phyloP scores from a whole-genome alignment of 495 filamentous ascomycete genomes.

The Podospora conica region DNA sequence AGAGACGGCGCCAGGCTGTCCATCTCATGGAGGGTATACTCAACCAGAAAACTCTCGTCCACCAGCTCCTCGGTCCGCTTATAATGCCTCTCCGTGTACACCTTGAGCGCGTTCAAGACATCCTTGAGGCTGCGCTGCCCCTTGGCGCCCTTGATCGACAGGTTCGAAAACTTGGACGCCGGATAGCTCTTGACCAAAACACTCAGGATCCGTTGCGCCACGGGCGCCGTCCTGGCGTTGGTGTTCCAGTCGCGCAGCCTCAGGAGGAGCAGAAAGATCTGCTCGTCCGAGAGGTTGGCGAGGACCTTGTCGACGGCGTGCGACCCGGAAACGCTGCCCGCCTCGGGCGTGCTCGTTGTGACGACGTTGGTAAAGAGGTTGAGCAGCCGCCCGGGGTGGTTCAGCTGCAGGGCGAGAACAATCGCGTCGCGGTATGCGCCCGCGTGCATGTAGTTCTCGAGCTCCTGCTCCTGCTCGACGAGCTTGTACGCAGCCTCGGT shows the following conservation, averaged over 20 bases:
- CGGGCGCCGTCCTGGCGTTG: conserved; percentile 75
- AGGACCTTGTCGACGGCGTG: conserved; percentile 81
- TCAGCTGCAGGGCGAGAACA: conserved; percentile 80
- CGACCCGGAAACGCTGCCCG: conserved; percentile 61
- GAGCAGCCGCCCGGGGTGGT: conserved; percentile 84
- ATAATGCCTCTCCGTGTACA: conserved; percentile 90
- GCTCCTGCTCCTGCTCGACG: conserved; percentile 85
- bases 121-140: conserved; percentile 67
- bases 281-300: conserved; percentile 67
- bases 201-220: conserved; percentile 81
- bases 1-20: conserved; percentile 55
- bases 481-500: conserved; percentile 66
- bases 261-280: conserved; percentile 71
- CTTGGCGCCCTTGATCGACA: conserved; percentile 56
- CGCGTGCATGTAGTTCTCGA: conserved; percentile 84
- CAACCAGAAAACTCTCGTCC: conserved; percentile 92
- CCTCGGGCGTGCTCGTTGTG: conserved; percentile 53
- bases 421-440: conserved; percentile 88
- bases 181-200: conserved; percentile 73
- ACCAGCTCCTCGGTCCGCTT: conserved; percentile 76
- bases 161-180: conserved; percentile 54
- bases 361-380: conserved; percentile 75
- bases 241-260: conserved; percentile 94
- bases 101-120: conserved; percentile 71
- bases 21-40: conserved; percentile 92